Base-by-base conservation (phyloP, 139 green algal genomes). In the Marvania coccoides region DNA sequence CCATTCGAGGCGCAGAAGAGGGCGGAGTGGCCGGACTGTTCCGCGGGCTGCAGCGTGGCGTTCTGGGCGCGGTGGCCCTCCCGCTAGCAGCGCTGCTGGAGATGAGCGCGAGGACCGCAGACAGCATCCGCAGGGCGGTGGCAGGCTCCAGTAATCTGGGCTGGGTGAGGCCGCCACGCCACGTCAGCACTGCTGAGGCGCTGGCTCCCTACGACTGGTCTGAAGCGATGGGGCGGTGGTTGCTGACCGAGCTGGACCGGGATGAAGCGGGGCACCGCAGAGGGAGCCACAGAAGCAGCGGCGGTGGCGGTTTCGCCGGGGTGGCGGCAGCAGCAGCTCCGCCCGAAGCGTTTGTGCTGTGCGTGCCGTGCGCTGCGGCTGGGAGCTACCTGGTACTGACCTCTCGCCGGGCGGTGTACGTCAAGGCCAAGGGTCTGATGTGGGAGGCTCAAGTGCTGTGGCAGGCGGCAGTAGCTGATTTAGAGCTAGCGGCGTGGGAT, bases 41-140 rank as follows among this genome's bases (percentile, higher is more conserved):
- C 40, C 24, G 24, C 15, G 77, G 80, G 7, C 12, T 77, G 4
- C 30, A 48, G 12, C 69, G 63, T 6, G 80, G 73, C 23, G 47
- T 47, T 30, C 23, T 75, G 6, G 73, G 77, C 31, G 37, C 69
- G 3, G 45, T 85, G 28, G 51, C 75, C 10, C 58, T 71, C 30
- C 79, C 79, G 1, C 38, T 84, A 36, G 78, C 69, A 28, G 38
- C 24, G 13, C 35, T 73, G 35, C 65, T 85, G 48, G 75, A 81
- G 23, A 79, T 74, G 33, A 45, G 26, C 13, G 77, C 77, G 0
- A 14, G n/a, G 23, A 51, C 67, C 2, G 74, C 79, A 0, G 63
- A 67, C 40, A 71, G 46, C 65, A 63, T 85, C 3, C 61, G 77
- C 33, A 48, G 35, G 5, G 61, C 66, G 1, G 65, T 85, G 33